phyloP scores from a whole-genome alignment of 2,329 filamentous ascomycete genomes.

The Parasarocladium wereldwijsianum region DNA sequence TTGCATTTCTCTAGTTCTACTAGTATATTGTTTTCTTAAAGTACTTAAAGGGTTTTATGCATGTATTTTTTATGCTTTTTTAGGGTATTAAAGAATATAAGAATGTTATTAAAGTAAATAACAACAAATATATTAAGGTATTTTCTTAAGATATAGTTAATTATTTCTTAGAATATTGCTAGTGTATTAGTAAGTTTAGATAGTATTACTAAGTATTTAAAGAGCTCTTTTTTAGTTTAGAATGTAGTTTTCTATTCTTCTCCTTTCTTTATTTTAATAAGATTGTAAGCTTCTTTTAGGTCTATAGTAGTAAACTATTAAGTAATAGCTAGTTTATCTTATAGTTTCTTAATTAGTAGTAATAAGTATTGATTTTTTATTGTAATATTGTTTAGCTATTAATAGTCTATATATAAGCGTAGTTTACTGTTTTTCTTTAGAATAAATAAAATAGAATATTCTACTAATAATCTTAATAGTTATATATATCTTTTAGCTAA shows the following conservation, averaged over 20 bases:
- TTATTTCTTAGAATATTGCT: conserved; percentile 9
- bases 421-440: conserved; percentile 10
- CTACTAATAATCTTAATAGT: conserved; percentile 4
- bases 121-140: conserved; percentile 9
- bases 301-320: conserved; percentile 8
- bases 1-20: no score
- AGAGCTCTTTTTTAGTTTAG: conserved; percentile 15
- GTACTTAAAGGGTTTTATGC: neutral
- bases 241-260: conserved; percentile 20
- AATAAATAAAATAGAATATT: conserved; percentile 9
- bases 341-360: conserved; percentile 11
- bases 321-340: conserved; percentile 8
- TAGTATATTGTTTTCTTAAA: neutral
- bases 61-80: conserved; percentile 7
- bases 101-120: conserved; percentile 10
- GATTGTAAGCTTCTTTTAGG: conserved; percentile 13
- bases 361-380: conserved; percentile 13
- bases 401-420: conserved; percentile 12
- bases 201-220: conserved; percentile 17
- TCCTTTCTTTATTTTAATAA: conserved; percentile 15
- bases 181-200: conserved; percentile 12
- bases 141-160: conserved; percentile 8
- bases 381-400: conserved; percentile 12
- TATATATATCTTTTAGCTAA: conserved; percentile 8
- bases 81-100: conserved; percentile 9